Evolutionary conservation across 2,329 filamentous ascomycete genomes (phyloP), one percentile per base, ranked within the genome.

Genomic region (Massarina eburnea): DNA sequence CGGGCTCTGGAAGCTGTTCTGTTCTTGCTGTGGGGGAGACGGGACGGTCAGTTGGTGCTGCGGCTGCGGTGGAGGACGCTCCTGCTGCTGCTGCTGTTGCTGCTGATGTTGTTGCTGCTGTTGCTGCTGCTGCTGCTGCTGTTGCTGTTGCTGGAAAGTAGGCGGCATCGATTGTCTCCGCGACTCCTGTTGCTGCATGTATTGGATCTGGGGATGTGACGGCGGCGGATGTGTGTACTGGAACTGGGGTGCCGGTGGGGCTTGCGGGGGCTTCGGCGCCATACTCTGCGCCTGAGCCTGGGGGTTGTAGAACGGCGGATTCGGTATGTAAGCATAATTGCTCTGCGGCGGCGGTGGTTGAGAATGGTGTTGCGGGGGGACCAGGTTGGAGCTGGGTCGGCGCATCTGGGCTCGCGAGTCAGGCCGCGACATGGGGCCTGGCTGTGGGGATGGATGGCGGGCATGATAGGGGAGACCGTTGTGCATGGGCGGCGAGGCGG

Each of bases 401-500:
- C 88, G 85, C 55, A 88, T 79, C 57, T 90, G 86, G 7, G 90
- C 91, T 58, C 91, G 80, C 7, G 91, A 96, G 6, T 83, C 82
- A 2, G 89, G 89, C 39, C 89, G 81, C 19, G 91, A 95, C 45
- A 82, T 80, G 58, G 81, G 81, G 52, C 84, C 82, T 4, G 89
- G 88, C 63, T 95, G 88, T 14, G 91, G 91, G 6, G 91, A 95
- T 50, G 88, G 85, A 44, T 87, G 85, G 52, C 91, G 83, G 47
- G 82, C 80, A 52, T 83, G 82, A 59, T 86, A 90, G 19, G 82
- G 80, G 53, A 86, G 80, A 80, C 63, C 64, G 63, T 91, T 95
- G 41, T 82, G 81, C 55, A 96, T 89, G 3, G 92, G 92, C 46
- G 92, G 92, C 19, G 92, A 96, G 24, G 86, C 88, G 19, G 90